Conservation (phyloP, 306 rosid species). For the Pterocarpus macrocarpus region DNA sequence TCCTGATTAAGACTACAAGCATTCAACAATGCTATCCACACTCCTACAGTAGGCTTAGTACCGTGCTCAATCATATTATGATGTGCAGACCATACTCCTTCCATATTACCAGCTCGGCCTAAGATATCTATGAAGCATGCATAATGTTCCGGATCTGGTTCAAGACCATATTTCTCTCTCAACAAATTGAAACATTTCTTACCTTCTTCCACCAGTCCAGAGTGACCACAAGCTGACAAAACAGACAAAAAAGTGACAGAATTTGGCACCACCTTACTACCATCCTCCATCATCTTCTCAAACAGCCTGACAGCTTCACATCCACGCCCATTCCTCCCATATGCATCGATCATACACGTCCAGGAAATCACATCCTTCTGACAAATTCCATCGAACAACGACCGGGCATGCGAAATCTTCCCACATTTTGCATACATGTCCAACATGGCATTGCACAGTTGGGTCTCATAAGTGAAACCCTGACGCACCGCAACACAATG, state of each 20-base stretch:
- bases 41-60: constrained; percentile 51
- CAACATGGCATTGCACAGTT: constrained; percentile 61
- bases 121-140: constrained; percentile 68
- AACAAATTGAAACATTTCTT: constrained; percentile 53
- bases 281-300: constrained; percentile 52
- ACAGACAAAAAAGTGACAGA: constrained; percentile 63
- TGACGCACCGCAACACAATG: constrained; percentile 67
- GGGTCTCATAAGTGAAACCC: constrained; percentile 59
- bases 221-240: constrained; percentile 58
- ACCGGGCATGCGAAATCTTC: constrained; percentile 49
- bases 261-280: constrained; percentile 62
- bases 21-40: constrained; percentile 68
- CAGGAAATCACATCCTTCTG: constrained; percentile 65
- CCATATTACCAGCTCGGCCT: constrained; percentile 68
- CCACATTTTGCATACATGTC: constrained; percentile 80
- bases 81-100: constrained; percentile 60
- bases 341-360: constrained; percentile 71
- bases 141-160: constrained; percentile 66
- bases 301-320: constrained; percentile 57
- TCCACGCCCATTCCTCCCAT: constrained; percentile 64
- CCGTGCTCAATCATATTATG: constrained; percentile 52
- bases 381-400: constrained; percentile 54
- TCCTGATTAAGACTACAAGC: constrained; percentile 64
- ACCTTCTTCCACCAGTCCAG: constrained; percentile 74
- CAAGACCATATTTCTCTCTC: constrained; percentile 57